Evolutionary conservation across 129 eudicot species (phyloP).

Genomic region (Kitagawia praeruptora): DNA sequence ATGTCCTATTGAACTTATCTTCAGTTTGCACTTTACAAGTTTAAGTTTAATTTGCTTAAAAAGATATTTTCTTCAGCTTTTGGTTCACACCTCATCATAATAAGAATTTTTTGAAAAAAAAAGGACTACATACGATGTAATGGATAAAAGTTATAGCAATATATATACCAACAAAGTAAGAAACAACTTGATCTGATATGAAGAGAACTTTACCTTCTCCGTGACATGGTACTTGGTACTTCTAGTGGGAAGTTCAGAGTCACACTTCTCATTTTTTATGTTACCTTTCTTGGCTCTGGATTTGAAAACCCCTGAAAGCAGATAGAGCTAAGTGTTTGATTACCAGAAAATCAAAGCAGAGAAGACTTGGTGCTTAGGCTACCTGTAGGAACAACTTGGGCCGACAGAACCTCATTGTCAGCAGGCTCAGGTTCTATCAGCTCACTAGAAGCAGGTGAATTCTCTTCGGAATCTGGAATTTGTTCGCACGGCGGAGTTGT

Average conservation of each 20-base stretch:
- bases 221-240: constrained; percentile 54
- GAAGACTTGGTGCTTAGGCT: constrained; percentile 3
- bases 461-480: constrained; percentile 25
- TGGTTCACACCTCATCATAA: not conserved
- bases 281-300: constrained; percentile 39
- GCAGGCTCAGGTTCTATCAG: constrained; percentile 40
- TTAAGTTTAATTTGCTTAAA: not conserved
- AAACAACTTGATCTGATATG: not conserved
- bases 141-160: not conserved
- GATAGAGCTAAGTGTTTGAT: constrained; percentile 6
- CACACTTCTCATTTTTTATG: constrained; percentile 26
- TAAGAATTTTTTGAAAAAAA: not conserved
- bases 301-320: constrained; percentile 44
- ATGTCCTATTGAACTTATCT: not conserved
- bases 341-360: not conserved
- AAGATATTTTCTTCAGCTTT: not conserved
- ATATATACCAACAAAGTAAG: constrained; percentile 1
- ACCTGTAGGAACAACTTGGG: constrained; percentile 47
- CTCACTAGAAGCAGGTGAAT: constrained; percentile 49
- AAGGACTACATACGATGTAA: not conserved
- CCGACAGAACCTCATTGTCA: constrained; percentile 66
- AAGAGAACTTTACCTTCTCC: constrained; percentile 38
- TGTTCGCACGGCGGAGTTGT: constrained; percentile 9
- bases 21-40: not conserved
- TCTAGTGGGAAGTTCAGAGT: constrained; percentile 28